Evolutionary conservation across 768 basidiomycete species (phyloP).

Genomic region (Trametes punicea): DNA sequence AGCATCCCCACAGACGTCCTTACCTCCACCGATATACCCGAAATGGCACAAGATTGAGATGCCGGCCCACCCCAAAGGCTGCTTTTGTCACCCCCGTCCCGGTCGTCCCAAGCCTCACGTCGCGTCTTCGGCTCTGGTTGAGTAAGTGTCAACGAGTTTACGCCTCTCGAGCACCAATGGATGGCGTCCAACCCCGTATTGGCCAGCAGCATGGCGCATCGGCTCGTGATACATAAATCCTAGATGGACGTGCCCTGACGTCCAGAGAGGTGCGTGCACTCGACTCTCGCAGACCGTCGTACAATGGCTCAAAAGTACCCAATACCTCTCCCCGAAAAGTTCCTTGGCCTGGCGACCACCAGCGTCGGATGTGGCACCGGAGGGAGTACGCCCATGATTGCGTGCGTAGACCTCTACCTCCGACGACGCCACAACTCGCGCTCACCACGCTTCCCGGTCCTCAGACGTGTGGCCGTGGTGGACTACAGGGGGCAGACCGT

Average conservation of each 20-base stretch:
- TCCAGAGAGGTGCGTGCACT: constrained; percentile 2
- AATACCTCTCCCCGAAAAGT: constrained; percentile 38
- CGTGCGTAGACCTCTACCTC: constrained; percentile 46
- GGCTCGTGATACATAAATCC: constrained; percentile 7
- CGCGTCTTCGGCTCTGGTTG: constrained; percentile 7
- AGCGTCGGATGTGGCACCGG: constrained; percentile 76
- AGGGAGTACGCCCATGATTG: constrained; percentile 78
- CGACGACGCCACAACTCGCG: constrained; percentile 12
- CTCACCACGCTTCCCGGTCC: constrained; percentile 11
- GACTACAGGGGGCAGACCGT: constrained; percentile 48
- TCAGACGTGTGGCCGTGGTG: constrained; percentile 42
- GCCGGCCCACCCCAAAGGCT: background rate
- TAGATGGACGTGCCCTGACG: background rate
- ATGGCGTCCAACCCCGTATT: background rate
- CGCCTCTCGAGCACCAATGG: background rate
- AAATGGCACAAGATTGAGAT: background rate
- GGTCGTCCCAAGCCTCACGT: background rate
- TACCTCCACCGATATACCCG: constrained; percentile 4
- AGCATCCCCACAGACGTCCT: background rate
- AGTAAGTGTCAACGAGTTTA: background rate
- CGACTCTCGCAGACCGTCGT: constrained; percentile 5
- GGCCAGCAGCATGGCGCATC: background rate
- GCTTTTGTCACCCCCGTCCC: background rate
- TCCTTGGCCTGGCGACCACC: constrained; percentile 54
- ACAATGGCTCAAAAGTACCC: constrained; percentile 27